Evolutionary conservation across 2,329 filamentous ascomycete genomes (phyloP).

Genomic region (Ceratocystis ficicola): DNA sequence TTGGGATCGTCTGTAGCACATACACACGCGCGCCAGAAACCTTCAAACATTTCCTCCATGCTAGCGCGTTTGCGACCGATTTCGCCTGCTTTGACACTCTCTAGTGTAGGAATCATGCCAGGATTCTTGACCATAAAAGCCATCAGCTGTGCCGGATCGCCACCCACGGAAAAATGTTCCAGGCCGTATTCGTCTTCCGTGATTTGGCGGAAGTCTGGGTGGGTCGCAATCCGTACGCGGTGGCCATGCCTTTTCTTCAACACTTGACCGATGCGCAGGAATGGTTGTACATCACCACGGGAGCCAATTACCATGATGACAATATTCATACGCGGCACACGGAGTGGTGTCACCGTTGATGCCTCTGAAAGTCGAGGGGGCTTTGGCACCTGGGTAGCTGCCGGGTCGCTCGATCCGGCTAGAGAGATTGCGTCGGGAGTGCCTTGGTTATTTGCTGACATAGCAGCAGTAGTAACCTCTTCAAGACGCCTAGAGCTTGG

Average conservation of each 20-base stretch:
- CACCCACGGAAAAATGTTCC: constrained; percentile 71
- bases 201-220: constrained; percentile 65
- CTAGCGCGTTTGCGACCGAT: constrained; percentile 52
- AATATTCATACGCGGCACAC: constrained; percentile 48
- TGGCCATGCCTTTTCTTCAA: constrained; percentile 61
- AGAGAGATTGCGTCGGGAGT: background rate
- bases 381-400: constrained; percentile 18
- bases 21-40: constrained; percentile 69
- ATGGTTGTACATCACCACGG: constrained; percentile 69
- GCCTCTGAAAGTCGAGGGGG: constrained; percentile 15
- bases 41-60: constrained; percentile 74
- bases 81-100: constrained; percentile 61
- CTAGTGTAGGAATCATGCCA: constrained; percentile 61
- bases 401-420: background rate
- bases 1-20: constrained; percentile 58
- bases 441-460: background rate
- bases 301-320: constrained; percentile 77
- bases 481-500: background rate
- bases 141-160: constrained; percentile 71
- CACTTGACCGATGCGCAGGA: constrained; percentile 60
- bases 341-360: constrained; percentile 3
- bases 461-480: background rate
- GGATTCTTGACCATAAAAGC: constrained; percentile 82
- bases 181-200: constrained; percentile 55
- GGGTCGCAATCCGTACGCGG: constrained; percentile 64